These are phyloP conservation scores for Psidium guajava DNA, from an alignment of 345 rosid species.

Conservation along the genomic window DNA sequence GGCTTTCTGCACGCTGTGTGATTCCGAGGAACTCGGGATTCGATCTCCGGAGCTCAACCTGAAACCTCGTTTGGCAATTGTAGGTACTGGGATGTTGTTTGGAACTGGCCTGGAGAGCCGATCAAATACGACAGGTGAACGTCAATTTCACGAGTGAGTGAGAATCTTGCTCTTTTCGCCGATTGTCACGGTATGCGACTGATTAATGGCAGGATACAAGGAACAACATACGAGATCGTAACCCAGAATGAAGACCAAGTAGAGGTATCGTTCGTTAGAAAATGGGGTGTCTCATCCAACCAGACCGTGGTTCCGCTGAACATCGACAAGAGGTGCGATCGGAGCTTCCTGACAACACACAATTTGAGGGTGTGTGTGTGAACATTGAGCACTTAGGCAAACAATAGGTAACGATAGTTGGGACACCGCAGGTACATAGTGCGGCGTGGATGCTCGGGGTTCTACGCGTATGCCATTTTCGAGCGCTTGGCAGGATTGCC, in stretches of 20 bases:
- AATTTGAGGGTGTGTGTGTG: neutral
- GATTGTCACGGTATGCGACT: neutral
- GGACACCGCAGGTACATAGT: constrained; percentile 46
- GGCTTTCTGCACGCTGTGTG: neutral
- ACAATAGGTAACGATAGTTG: neutral
- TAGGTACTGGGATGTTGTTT: constrained; percentile 87
- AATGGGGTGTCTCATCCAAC: constrained; percentile 28
- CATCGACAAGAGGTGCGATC: constrained; percentile 66
- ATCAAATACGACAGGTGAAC: constrained; percentile 19
- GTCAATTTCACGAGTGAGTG: neutral
- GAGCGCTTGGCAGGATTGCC: constrained; percentile 77
- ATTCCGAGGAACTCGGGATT: neutral
- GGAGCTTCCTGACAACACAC: neutral
- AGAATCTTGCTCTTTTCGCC: neutral
- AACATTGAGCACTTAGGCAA: neutral
- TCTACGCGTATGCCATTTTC: constrained; percentile 57
- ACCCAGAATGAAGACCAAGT: constrained; percentile 35
- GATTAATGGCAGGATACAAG: constrained; percentile 30
- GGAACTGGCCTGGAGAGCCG: constrained; percentile 38
- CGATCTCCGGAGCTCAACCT: neutral
- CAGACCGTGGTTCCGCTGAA: constrained; percentile 48
- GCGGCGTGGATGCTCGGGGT: constrained; percentile 55
- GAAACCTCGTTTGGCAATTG: neutral
- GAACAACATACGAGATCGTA: constrained; percentile 33
- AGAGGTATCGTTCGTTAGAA: constrained; percentile 58